Evolutionary conservation across 2,329 filamentous ascomycete genomes (phyloP).

Genomic region (Aspergillus thermomutatus): DNA sequence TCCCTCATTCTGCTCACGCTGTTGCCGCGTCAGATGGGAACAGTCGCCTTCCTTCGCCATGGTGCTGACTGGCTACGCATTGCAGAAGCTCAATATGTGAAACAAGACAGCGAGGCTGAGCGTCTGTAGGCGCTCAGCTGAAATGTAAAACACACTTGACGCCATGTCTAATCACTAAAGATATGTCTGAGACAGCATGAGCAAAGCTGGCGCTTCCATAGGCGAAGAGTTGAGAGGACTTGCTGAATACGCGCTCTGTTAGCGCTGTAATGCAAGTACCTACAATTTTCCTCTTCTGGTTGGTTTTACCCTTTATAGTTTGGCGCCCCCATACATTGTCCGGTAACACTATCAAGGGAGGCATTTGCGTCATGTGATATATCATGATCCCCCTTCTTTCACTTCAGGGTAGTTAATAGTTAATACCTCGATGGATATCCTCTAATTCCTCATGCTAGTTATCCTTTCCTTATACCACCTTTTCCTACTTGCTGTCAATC

Average conservation of each 20-base stretch:
- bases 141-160: conserved; percentile 21
- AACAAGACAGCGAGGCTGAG: conserved; percentile 19
- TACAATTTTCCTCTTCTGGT: neutral
- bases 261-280: conserved; percentile 10
- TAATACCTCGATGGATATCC: too few species aligned
- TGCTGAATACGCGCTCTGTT: conserved; percentile 21
- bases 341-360: too few species aligned
- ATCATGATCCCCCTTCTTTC: too few species aligned
- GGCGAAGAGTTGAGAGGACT: conserved; percentile 5
- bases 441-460: too few species aligned
- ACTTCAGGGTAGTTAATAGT: too few species aligned
- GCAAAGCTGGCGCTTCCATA: conserved; percentile 11
- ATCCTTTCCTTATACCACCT: too few species aligned
- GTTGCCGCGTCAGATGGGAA: conserved; percentile 10
- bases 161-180: conserved; percentile 2
- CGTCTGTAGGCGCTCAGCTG: conserved; percentile 27
- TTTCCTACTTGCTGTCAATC: too few species aligned
- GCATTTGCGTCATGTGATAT: too few species aligned
- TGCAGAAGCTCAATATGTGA: conserved; percentile 15
- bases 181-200: neutral
- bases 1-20: conserved; percentile 8
- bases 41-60: conserved; percentile 10
- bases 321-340: neutral
- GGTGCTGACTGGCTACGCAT: conserved; percentile 12
- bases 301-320: neutral